Evolutionary conservation across 768 basidiomycete genomes (phyloP).

Genomic region (Leccinum obscurum): DNA sequence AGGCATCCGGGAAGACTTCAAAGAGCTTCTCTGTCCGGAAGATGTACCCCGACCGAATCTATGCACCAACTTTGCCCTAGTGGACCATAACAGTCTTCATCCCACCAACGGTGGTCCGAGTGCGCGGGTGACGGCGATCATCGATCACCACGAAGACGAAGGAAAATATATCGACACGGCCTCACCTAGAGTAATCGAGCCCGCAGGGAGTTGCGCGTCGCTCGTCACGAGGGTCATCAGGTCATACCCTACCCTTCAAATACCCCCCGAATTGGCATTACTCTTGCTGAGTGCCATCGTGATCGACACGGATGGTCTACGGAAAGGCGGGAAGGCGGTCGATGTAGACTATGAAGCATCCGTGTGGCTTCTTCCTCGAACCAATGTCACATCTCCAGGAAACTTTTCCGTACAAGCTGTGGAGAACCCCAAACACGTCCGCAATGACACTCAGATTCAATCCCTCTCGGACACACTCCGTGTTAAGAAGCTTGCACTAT

Average conservation of each 20-base stretch:
- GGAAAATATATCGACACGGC: constrained; percentile 57
- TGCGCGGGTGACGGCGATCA: constrained; percentile 65
- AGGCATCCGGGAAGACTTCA: constrained; percentile 47
- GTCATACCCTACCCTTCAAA: constrained; percentile 23
- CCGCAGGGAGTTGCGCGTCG: constrained; percentile 78
- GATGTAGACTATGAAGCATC: constrained; percentile 64
- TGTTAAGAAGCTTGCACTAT: constrained; percentile 65
- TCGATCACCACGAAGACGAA: constrained; percentile 96
- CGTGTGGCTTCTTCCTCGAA: constrained; percentile 59
- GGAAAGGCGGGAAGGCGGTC: constrained; percentile 74
- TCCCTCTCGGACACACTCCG: constrained; percentile 47
- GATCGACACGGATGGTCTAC: constrained; percentile 85
- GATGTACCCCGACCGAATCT: constrained; percentile 52
- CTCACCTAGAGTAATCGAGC: constrained; percentile 64
- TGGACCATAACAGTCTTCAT: constrained; percentile 85
- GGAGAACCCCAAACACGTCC: constrained; percentile 29
- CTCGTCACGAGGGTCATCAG: constrained; percentile 48
- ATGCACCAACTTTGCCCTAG: constrained; percentile 68
- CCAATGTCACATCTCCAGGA: constrained; percentile 40
- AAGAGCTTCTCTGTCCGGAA: constrained; percentile 64
- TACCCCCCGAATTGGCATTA: constrained; percentile 65
- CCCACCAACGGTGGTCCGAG: constrained; percentile 40
- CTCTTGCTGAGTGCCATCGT: constrained; percentile 81
- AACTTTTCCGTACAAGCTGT: background rate
- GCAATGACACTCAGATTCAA: constrained; percentile 44